Base-by-base conservation (phyloP, 192 early-diverging fungal species). In the Mortierella antarctica region DNA sequence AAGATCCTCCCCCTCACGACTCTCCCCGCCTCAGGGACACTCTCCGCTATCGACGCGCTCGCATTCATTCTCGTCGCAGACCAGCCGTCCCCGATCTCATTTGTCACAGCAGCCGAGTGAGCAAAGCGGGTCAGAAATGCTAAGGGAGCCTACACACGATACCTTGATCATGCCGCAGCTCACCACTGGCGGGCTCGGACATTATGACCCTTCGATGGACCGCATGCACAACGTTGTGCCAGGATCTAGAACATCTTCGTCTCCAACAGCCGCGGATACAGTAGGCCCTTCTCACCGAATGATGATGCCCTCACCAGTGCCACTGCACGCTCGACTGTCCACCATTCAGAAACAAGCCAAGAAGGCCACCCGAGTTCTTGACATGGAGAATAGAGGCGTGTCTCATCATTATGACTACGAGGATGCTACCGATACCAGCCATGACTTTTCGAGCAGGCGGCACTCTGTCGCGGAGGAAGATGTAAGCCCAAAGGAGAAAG, bases 401-500 rank as follows among this genome's bases (percentile, higher is more conserved):
- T 80, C 77, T 7, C 77, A 80, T 18, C 77, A 80, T 21, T 80
- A 80, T 46, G 77, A 80, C 45, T 80, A 80, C 53, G 77, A 80
- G 53, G 77, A 80, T 20, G 65, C 68, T 1, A 79, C 76, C 2
- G 77, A 80, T 31, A 68, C 77, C 4, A 80, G 77, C 39, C 46
- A 72, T 44, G 77, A 80, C 60, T 72, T 80, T 68, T 80, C 77
- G 6, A 80, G 77, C 45, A 65, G 77, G 40, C 50, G 77, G 41
- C 77, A 80, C 47, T 80, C 77, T 56, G 77, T 80, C 10, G 77
- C 77, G 8, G 77, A 80, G 52, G 77, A 80, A 53, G 77, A 80
- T 57, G 77, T 80, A 64, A 49, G 74, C 65, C 14, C 7, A 46
- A 52, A 11, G 3, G 31, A 31, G 31, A 31, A 31, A 31, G 31